Evolutionary conservation across 1,139 yeast genomes (phyloP), one percentile per base, ranked within the genome.

Genomic region (Kluyveromyces sp.): DNA sequence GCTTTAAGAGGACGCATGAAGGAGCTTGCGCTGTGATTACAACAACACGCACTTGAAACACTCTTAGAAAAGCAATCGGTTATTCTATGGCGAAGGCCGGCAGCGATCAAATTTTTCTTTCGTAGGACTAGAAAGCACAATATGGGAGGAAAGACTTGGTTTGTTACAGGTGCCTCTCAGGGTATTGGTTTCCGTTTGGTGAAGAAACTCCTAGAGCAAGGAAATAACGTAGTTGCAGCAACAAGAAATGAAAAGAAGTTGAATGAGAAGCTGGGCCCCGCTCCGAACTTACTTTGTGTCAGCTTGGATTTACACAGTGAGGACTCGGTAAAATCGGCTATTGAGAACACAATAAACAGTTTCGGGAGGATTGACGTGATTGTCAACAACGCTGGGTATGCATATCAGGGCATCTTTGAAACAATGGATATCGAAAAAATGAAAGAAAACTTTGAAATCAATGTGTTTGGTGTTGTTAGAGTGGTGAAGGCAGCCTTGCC

Each of bases 91-190:
- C n/a, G n/a, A n/a, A n/a, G n/a, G n/a, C n/a, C n/a, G n/a, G n/a
- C n/a, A n/a, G n/a, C n/a, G n/a, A n/a, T n/a, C n/a, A n/a, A n/a
- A n/a, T n/a, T n/a, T n/a, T n/a, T n/a, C n/a, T n/a, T n/a, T n/a
- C n/a, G n/a, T n/a, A n/a, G n/a, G n/a, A n/a, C n/a, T n/a, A 22
- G 26, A 22, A 22, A 22, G 26, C 9, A 6, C 26, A 22, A 30
- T 4, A 30, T 30, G 33, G 33, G 12, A 12, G 33, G n/a, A 25
- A 42, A 42, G 25, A 54, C 62, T 13, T 67, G 64, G 36, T 53
- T 64, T 38, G 58, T 65, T 26, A 61, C 68, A 9, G 69, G 68
- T 43, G 67, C 66, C 11, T 54, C 67, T 13, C 47, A 53, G 44
- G 68, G 67, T 18, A 63, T 62, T 46, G 61, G 63, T 11, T 51